Evolutionary conservation across 2,329 filamentous ascomycete species (phyloP), one percentile per base, ranked within the genome.

Genomic region (Metarhizium sp.): DNA sequence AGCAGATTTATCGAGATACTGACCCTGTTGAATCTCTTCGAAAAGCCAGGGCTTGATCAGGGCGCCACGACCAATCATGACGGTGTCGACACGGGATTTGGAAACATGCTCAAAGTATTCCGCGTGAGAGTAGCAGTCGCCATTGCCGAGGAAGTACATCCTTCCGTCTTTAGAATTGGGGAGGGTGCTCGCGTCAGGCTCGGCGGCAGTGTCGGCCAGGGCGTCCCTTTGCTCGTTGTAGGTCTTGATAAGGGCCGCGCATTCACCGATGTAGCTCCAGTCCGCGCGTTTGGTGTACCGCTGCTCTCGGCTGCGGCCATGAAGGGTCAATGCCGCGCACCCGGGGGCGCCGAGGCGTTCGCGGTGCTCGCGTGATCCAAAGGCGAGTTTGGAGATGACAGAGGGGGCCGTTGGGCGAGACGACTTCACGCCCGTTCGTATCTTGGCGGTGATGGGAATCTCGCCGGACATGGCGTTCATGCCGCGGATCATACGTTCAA

Each of bases 1-100:
- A 2, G 92, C 87, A 3, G 89, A 90, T 72, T 99, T 99, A 76
- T 99, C 94, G 43, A 99, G 82, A 67, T 97, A 96, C 71, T 97
- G 94, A 5, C 88, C 88, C 59, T 85, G 81, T 62, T 89, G 83
- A 55, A 99, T 97, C 72, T 99, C 94, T 71, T 99, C 94, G 67
- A 97, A 99, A 59, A 99, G 78, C 94, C 94, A 99, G 1, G 94
- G 94, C 74, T 99, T 99, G 73, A 97, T 90, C 57, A 99, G 80
- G 10, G 94, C 94, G 55, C 94, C 94, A 58, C 94, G 88, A n/a
- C 86, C 94, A 58, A 97, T 84, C 94, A 99, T 97, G 67, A 96
- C 88, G n/a, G 85, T 85, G 73, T 97, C 92, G 49, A 97, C 91
- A 50, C 83, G 82, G 40, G 89, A 81, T 57, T 92, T 81, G 50